A percentile compares a stretch with the other conserved stretches of the same genome.
Evolutionary conservation across 148 eudicot species (phyloP).

Genomic region (Spergularia bocconei): DNA sequence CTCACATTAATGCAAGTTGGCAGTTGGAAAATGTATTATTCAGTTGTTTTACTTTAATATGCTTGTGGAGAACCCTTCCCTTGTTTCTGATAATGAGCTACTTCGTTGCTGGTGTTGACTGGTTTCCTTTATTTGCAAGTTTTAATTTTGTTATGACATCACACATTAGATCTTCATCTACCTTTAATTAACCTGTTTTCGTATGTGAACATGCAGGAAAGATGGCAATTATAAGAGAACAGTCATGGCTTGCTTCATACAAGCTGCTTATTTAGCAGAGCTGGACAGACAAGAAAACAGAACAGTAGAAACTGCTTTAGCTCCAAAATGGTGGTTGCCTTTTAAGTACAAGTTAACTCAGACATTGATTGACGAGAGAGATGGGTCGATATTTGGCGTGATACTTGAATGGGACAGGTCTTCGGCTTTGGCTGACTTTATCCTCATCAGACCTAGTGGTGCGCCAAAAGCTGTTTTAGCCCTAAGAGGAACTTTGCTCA

Average conservation of each 20-base stretch:
- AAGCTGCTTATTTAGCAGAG: slow-evolving; percentile 85
- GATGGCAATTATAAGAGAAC: slow-evolving; percentile 87
- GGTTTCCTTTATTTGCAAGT: neutral
- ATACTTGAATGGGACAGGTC: slow-evolving; percentile 81
- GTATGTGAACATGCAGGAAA: slow-evolving; percentile 46
- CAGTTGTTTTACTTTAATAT: neutral
- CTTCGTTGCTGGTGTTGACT: neutral
- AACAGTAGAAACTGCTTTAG: slow-evolving; percentile 53
- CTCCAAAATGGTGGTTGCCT: slow-evolving; percentile 88
- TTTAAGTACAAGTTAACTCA: slow-evolving; percentile 74
- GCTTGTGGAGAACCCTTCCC: neutral
- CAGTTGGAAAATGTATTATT: neutral
- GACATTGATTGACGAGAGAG: slow-evolving; percentile 71
- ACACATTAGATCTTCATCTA: too few relatives aligned
- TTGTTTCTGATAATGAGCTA: neutral
- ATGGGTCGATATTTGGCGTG: slow-evolving; percentile 79
- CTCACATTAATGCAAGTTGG: neutral
- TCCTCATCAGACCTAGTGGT: slow-evolving; percentile 69
- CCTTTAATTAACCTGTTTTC: neutral
- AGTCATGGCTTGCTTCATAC: slow-evolving; percentile 91
- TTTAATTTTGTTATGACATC: neutral
- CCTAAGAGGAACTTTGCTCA: slow-evolving; percentile 75
- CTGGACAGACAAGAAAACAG: slow-evolving; percentile 86
- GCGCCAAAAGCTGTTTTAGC: slow-evolving; percentile 85
- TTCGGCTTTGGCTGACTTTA: slow-evolving; percentile 71